These are phyloP conservation scores for Russula virescens DNA, from an alignment of 768 basidiomycete genomes.

Conservation along the genomic window DNA sequence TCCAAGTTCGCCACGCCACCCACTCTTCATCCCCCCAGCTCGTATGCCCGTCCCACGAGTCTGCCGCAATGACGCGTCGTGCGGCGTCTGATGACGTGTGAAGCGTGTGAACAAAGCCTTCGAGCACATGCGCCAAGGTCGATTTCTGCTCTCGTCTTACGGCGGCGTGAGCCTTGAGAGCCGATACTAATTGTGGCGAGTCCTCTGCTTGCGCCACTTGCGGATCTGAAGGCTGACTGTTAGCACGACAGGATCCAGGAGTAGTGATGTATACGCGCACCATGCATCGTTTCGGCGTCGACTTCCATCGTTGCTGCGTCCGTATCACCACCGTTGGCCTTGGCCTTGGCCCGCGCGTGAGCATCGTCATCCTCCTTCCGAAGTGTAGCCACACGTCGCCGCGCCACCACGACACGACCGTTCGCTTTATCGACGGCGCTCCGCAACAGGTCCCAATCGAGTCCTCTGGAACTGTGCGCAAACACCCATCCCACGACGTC, in stretches of 20 bases:
- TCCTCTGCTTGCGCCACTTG: conserved; percentile 48
- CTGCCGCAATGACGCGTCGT: conserved; percentile 53
- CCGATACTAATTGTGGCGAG: conserved; percentile 61
- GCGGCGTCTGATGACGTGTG: conserved; percentile 39
- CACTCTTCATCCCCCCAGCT: conserved; percentile 72
- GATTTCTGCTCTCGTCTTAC: conserved; percentile 72
- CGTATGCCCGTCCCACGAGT: conserved; percentile 64
- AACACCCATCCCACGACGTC: conserved; percentile 90
- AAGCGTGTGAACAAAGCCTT: conserved; percentile 56
- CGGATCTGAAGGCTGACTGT: conserved; percentile 19
- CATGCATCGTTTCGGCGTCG: conserved; percentile 66
- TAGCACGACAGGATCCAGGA: not conserved
- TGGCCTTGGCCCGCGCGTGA: conserved; percentile 68
- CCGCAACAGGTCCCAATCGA: conserved; percentile 83
- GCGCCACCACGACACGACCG: conserved; percentile 75
- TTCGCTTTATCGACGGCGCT: conserved; percentile 86
- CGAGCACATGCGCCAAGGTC: conserved; percentile 64
- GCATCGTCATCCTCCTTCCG: conserved; percentile 88
- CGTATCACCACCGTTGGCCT: conserved; percentile 35
- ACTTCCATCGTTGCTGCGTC: conserved; percentile 54
- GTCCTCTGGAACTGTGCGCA: conserved; percentile 47
- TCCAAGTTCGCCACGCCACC: conserved; percentile 84
- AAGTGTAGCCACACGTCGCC: conserved; percentile 64
- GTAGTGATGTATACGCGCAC: conserved; percentile 32
- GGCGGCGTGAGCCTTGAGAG: conserved; percentile 68